phyloP scores from a whole-genome alignment of 352 stramenopile genomes.

The Thalassiosira delicatula region DNA sequence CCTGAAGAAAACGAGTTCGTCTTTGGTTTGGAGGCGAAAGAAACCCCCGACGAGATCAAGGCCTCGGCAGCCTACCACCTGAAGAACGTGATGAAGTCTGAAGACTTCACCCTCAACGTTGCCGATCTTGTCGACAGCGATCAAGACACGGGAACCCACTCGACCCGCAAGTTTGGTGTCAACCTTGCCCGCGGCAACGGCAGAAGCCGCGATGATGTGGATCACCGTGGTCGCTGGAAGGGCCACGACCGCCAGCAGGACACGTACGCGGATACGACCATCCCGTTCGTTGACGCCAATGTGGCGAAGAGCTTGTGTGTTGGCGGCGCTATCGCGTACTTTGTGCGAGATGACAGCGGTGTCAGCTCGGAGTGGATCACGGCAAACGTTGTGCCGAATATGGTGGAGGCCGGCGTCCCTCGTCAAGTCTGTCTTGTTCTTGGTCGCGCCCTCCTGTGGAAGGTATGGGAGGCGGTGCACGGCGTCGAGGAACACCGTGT shows the following conservation, averaged over 20 bases:
- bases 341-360: conserved; percentile 9
- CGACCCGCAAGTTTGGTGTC: conserved; percentile 37
- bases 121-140: too few species aligned
- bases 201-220: conserved; percentile 45
- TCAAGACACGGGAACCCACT: conserved; percentile 34
- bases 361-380: conserved; percentile 47
- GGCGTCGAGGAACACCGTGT: background rate
- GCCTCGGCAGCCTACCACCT: background rate
- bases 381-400: conserved; percentile 41
- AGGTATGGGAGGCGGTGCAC: conserved; percentile 43
- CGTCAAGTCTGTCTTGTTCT: conserved; percentile 35
- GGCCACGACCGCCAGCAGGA: conserved; percentile 21
- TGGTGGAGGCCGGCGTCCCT: background rate
- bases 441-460: conserved; percentile 42
- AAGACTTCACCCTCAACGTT: conserved; percentile 24
- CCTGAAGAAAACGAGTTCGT: conserved; percentile 44
- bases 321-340: conserved; percentile 31
- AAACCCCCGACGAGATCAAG: conserved; percentile 31
- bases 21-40: conserved; percentile 7
- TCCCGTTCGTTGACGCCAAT: conserved; percentile 52
- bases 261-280: conserved; percentile 33
- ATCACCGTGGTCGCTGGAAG: conserved; percentile 42
- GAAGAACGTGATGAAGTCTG: conserved; percentile 4
- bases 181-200: conserved; percentile 23
- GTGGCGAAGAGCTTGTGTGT: conserved; percentile 37